These are phyloP conservation scores for Kodamaea neixiangensis DNA, from an alignment of 805 yeast genomes.

Conservation along the genomic window DNA sequence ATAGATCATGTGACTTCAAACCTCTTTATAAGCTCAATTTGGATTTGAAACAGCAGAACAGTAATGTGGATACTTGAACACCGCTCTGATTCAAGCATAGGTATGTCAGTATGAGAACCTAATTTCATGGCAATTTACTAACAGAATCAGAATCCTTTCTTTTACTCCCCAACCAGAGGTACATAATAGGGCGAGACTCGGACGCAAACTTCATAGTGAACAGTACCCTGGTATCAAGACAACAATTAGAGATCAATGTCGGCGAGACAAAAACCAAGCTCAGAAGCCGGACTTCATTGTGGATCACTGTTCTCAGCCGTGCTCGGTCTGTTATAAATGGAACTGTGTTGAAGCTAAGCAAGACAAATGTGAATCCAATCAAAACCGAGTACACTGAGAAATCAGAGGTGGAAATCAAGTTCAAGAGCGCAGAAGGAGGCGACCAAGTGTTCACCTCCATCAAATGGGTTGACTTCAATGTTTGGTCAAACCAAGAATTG, in stretches of 20 bases:
- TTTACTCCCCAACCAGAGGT: conserved; percentile 14
- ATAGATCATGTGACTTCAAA: conserved; percentile 4
- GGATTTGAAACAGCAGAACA: not conserved
- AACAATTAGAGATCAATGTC: conserved; percentile 25
- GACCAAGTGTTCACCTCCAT: conserved; percentile 10
- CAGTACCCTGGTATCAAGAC: conserved; percentile 33
- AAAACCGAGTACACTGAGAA: conserved; percentile 13
- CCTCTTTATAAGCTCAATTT: no score
- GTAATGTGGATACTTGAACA: conserved; percentile 6
- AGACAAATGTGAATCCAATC: conserved; percentile 12
- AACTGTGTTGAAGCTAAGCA: conserved; percentile 19
- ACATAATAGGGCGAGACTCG: conserved; percentile 31
- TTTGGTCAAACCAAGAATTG: conserved; percentile 5
- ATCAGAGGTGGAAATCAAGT: conserved; percentile 11
- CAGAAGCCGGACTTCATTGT: conserved; percentile 18
- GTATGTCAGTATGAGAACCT: not conserved
- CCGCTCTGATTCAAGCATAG: not conserved
- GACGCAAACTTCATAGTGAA: conserved; percentile 29
- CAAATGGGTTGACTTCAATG: conserved; percentile 14
- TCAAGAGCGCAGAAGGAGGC: conserved; percentile 10
- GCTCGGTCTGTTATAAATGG: conserved; percentile 35
- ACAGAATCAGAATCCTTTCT: not conserved
- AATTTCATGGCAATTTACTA: not conserved
- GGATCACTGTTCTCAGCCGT: conserved; percentile 27
- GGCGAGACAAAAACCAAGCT: conserved; percentile 11